Base-by-base conservation (phyloP, 257 asterid species). In the Asclepias syriaca region DNA sequence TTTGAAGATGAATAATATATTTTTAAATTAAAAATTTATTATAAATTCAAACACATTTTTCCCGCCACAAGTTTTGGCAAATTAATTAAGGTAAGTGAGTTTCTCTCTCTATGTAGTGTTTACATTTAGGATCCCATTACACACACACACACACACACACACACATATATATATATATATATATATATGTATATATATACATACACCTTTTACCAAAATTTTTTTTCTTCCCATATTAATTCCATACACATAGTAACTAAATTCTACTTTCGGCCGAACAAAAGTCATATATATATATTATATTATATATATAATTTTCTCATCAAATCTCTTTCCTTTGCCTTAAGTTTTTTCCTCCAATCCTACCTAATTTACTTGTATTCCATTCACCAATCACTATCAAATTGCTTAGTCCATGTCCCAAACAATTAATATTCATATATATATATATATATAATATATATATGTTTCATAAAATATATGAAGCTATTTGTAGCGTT, bases 251-350 rank as follows among this genome's bases (percentile, higher is more conserved):
- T 12, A 49, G 18, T 49, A 1, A 53, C 0, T 73, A 37, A 65
- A n/a, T 37, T 21, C 14, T 13, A 34, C 77, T 73, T 73, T 73
- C 77, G 77, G 77, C 71, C 24, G n/a, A 53, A 55, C 53, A 65
- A 32, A 40, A 68, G 59, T 9, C 56, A 40, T 6, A 40, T 40
- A 40, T 40, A 24, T 24, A 24, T 24, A 24, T 24, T 24, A 24
- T 24, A 24, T 24, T 24, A 24, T 32, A 13, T 29, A 2, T 65
- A 49, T 34, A n/a, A 29, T 70, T 71, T 29, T 29, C 34, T 29
- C 34, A 29, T 29, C 34, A 6, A 4, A 40, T 55, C 21, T 10
- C 68, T 29, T 68, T 74, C 14, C 34, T 29, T 29, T 29, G 34
- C 2, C 34, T 29, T 29, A 29, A 29, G 27, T 65, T 68, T n/a